Percentiles rank a stretch among this genome's conserved stretches.
Conservation (phyloP, 768 basidiomycete genomes). For the Suillus subluteus region DNA sequence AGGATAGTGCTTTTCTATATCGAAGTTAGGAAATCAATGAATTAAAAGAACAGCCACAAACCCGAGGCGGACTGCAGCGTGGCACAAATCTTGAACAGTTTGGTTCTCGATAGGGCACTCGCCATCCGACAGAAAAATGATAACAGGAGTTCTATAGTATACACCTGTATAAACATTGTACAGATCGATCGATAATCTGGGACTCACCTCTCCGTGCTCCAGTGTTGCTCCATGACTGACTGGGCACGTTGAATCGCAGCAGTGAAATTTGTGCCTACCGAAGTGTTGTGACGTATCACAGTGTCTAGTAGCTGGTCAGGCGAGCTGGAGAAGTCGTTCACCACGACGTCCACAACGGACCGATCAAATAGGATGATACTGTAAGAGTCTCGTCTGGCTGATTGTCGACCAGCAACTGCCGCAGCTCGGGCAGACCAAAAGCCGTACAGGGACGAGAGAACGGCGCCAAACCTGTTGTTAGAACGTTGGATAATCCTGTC, state of each 20-base stretch:
- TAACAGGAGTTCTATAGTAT: conserved; percentile 33
- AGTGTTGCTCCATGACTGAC: conserved; percentile 44
- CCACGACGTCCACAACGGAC: conserved; percentile 24
- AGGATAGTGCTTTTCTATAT: conserved; percentile 54
- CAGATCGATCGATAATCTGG: neutral
- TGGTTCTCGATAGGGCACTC: conserved; percentile 44
- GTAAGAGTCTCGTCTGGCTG: conserved; percentile 54
- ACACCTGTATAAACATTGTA: conserved; percentile 26
- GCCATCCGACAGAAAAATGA: conserved; percentile 61
- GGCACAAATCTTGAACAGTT: conserved; percentile 44
- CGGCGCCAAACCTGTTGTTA: conserved; percentile 60
- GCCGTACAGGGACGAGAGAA: conserved; percentile 54
- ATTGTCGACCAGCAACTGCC: conserved; percentile 33
- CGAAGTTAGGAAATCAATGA: neutral
- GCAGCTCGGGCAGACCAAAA: conserved; percentile 60
- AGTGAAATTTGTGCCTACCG: conserved; percentile 47
- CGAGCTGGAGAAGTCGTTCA: conserved; percentile 50
- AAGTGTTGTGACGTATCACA: conserved; percentile 36
- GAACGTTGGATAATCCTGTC: conserved; percentile 38
- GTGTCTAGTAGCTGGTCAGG: conserved; percentile 47
- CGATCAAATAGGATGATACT: conserved; percentile 53
- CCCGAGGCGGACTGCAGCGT: conserved; percentile 48
- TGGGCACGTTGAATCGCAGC: conserved; percentile 42
- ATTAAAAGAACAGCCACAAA: conserved; percentile 18
- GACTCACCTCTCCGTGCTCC: conserved; percentile 53